These are phyloP conservation scores for Pestalotiopsis sp. DNA, from an alignment of 2,329 filamentous ascomycete species.

Conservation along the genomic window DNA sequence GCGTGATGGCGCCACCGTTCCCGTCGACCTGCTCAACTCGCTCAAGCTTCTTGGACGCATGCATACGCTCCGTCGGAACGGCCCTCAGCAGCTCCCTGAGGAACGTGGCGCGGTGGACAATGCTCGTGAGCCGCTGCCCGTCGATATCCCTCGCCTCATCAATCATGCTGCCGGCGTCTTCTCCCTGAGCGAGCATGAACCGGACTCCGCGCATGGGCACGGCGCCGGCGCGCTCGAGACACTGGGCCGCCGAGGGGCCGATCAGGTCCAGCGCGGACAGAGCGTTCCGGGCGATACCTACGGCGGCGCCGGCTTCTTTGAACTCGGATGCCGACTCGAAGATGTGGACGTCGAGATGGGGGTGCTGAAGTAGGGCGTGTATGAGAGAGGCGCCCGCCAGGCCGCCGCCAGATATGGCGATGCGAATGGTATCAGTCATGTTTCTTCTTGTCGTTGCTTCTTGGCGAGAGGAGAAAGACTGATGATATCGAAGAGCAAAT, in stretches of 20 bases:
- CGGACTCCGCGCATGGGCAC: constrained; percentile 12
- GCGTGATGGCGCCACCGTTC: not conserved
- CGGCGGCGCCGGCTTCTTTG: constrained; percentile 17
- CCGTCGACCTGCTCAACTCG: not conserved
- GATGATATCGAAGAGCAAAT: not conserved
- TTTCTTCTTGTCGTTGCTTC: not conserved
- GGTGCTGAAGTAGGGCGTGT: constrained; percentile 12
- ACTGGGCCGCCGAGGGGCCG: constrained; percentile 4
- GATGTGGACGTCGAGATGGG: constrained; percentile 19
- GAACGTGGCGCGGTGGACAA: constrained; percentile 21
- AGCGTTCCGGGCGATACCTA: constrained; percentile 14
- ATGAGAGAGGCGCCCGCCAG: constrained; percentile 16
- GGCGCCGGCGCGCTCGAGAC: constrained; percentile 16
- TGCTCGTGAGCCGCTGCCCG: constrained; percentile 15
- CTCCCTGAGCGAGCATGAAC: constrained; percentile 15
- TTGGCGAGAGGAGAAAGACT: not conserved
- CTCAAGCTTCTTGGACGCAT: constrained; percentile 15
- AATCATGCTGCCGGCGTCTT: not conserved
- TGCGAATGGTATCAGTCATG: constrained; percentile 1
- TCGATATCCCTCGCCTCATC: constrained; percentile 14
- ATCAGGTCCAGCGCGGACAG: constrained; percentile 15
- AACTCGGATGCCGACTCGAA: constrained; percentile 18
- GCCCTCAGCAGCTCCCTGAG: constrained; percentile 20
- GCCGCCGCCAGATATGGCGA: constrained; percentile 15
- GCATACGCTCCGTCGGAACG: constrained; percentile 16